Percentiles rank a stretch among this genome's conserved stretches.
Conservation (phyloP, 768 basidiomycete species). For the Termitomyces sp. region DNA sequence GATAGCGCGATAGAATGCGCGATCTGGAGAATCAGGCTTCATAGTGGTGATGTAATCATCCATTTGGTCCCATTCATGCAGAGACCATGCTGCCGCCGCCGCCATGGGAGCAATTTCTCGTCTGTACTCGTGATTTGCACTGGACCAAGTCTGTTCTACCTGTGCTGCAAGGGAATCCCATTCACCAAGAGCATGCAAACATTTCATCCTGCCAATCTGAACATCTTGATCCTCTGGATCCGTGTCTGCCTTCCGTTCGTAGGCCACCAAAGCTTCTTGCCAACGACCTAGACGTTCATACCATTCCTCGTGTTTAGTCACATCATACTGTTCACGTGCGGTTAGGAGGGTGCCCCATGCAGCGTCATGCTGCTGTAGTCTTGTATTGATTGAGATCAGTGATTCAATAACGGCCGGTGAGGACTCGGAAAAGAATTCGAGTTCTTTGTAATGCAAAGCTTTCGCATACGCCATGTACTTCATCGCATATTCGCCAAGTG, state of each 20-base stretch:
- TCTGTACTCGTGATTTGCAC: constrained; percentile 76
- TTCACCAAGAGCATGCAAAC: constrained; percentile 94
- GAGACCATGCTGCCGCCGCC: constrained; percentile 94
- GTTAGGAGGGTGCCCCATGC: constrained; percentile 95
- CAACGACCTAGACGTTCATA: constrained; percentile 94
- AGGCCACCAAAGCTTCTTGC: constrained; percentile 88
- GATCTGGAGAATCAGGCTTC: constrained; percentile 89
- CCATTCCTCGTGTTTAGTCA: constrained; percentile 95
- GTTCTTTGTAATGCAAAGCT: constrained; percentile 96
- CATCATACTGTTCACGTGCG: constrained; percentile 85
- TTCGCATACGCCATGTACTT: constrained; percentile 95
- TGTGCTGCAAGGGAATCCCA: constrained; percentile 89
- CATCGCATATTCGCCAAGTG: constrained; percentile 90
- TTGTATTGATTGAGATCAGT: constrained; percentile 93
- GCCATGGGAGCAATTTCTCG: constrained; percentile 95
- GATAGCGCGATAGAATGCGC: constrained; percentile 95
- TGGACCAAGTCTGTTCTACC: constrained; percentile 85
- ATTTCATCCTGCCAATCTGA: constrained; percentile 90
- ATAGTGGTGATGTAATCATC: constrained; percentile 93
- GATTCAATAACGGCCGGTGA: constrained; percentile 90
- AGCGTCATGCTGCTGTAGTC: constrained; percentile 94
- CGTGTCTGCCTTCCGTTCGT: constrained; percentile 71
- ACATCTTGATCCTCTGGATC: constrained; percentile 75
- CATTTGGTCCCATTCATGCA: constrained; percentile 98
- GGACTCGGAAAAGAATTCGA: constrained; percentile 92